Conservation (phyloP, 2,329 filamentous ascomycete species). For the Apiospora koreana region DNA sequence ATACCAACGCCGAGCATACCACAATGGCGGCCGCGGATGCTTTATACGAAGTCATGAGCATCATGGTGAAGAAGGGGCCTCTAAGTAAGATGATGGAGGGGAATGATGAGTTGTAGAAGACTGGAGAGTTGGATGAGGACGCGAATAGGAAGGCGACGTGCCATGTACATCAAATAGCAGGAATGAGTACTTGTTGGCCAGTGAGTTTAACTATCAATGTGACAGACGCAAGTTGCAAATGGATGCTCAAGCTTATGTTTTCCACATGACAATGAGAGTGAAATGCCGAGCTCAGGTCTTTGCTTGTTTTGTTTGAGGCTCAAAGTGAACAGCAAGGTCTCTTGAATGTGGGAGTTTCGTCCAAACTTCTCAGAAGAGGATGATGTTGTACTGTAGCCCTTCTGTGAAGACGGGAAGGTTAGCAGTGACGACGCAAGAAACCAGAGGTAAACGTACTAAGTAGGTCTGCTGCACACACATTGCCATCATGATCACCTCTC, state of each 20-base stretch:
- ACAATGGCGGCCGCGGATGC: slow-evolving; percentile 60
- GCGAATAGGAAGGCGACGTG: no score
- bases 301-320: no score
- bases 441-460: background rate
- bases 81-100: slow-evolving; percentile 39
- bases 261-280: no score
- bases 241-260: no score
- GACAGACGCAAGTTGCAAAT: no score
- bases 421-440: background rate
- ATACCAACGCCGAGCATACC: slow-evolving; percentile 64
- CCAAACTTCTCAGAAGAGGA: background rate
- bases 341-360: no score
- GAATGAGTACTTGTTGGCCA: no score
- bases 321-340: no score
- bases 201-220: no score
- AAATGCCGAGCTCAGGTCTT: no score
- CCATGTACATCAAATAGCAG: no score
- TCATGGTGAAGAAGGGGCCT: slow-evolving; percentile 73
- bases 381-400: background rate
- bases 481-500: slow-evolving; percentile 15
- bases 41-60: slow-evolving; percentile 69
- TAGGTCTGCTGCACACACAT: slow-evolving; percentile 5
- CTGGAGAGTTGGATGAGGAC: no score
- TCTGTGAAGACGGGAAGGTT: background rate
- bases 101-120: background rate